Percentiles rank a stretch among this genome's conserved stretches.
These are phyloP conservation scores for Tolypocladium tropicale DNA, from an alignment of 2,329 filamentous ascomycete species.

Conservation along the genomic window DNA sequence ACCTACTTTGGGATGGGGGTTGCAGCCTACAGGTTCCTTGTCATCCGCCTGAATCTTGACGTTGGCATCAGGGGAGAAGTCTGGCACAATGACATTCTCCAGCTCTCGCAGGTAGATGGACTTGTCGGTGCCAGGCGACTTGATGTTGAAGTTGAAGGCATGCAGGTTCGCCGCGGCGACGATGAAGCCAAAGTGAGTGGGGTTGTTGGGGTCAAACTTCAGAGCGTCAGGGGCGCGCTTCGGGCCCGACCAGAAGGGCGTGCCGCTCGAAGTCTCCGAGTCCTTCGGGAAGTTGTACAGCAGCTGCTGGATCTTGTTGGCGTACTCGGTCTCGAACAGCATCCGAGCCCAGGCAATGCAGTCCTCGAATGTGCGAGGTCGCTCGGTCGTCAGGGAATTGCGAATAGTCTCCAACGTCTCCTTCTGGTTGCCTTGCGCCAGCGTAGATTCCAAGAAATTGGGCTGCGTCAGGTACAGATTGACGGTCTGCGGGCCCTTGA, in stretches of 20 bases:
- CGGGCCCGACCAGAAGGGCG: conserved; percentile 94
- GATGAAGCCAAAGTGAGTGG: conserved; percentile 80
- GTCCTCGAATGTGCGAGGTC: conserved; percentile 87
- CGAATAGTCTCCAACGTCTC: conserved; percentile 82
- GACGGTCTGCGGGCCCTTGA: conserved; percentile 85
- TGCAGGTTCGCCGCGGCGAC: conserved; percentile 85
- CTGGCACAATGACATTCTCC: conserved; percentile 88
- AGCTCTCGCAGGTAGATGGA: conserved; percentile 69
- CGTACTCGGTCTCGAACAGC: conserved; percentile 93
- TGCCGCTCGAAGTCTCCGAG: conserved; percentile 74
- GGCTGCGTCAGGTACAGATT: conserved; percentile 89
- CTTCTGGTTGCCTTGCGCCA: conserved; percentile 95
- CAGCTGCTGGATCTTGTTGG: conserved; percentile 91
- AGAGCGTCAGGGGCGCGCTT: conserved; percentile 91
- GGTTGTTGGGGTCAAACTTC: conserved; percentile 77
- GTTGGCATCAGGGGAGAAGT: conserved; percentile 80
- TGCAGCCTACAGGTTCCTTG: conserved; percentile 61
- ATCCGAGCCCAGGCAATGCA: conserved; percentile 92
- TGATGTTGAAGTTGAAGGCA: conserved; percentile 96
- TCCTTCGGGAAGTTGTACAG: conserved; percentile 97
- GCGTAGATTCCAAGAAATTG: conserved; percentile 74
- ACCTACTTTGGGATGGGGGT: not conserved
- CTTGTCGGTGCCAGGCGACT: conserved; percentile 60
- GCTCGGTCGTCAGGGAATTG: conserved; percentile 84
- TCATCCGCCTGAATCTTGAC: conserved; percentile 98